A percentile compares a stretch with the other conserved stretches of the same genome.
These are phyloP conservation scores for Rhizopogon vinicolor DNA, from an alignment of 768 basidiomycete genomes.

Conservation along the genomic window DNA sequence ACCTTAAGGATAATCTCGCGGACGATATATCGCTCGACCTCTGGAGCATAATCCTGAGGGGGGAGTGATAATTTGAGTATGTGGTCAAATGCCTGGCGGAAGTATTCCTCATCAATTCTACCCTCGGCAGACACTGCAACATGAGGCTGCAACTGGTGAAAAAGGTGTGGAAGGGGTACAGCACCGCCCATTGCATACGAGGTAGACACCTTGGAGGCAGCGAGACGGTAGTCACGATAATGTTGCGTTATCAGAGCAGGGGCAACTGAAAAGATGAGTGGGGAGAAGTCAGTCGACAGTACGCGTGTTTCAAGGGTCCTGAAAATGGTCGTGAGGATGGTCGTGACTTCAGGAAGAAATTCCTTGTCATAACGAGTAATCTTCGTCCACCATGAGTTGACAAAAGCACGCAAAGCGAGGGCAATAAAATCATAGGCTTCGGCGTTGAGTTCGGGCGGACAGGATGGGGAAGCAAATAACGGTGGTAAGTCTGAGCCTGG, in stretches of 20 bases:
- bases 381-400: constrained; percentile 85
- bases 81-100: constrained; percentile 75
- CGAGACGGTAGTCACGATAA: constrained; percentile 73
- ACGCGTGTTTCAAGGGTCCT: constrained; percentile 58
- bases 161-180: constrained; percentile 58
- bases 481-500: constrained; percentile 45
- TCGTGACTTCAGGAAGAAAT: constrained; percentile 67
- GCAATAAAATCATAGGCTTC: constrained; percentile 70
- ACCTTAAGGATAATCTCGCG: constrained; percentile 82
- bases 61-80: constrained; percentile 73
- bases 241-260: constrained; percentile 72
- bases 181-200: constrained; percentile 71
- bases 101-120: constrained; percentile 66
- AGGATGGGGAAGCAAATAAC: constrained; percentile 41
- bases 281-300: constrained; percentile 48
- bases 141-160: constrained; percentile 81
- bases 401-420: constrained; percentile 70
- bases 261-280: constrained; percentile 56
- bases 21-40: constrained; percentile 71
- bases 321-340: constrained; percentile 52
- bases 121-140: constrained; percentile 71
- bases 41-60: constrained; percentile 68
- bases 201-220: constrained; percentile 52
- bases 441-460: constrained; percentile 52
- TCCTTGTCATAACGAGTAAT: constrained; percentile 82